Base-by-base conservation (phyloP, 345 rosid genomes). In the Noccaea bulbosa region DNA sequence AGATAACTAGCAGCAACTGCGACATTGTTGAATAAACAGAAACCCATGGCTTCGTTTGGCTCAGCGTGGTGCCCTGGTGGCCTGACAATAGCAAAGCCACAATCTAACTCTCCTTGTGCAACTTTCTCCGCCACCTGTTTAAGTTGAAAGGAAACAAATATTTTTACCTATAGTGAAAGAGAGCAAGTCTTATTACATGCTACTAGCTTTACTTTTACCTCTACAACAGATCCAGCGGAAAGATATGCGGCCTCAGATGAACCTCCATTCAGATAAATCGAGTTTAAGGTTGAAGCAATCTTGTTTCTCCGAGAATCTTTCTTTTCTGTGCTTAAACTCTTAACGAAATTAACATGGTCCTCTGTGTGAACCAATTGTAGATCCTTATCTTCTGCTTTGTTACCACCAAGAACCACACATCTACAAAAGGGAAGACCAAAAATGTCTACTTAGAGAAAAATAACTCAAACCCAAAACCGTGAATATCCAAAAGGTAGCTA, bases 21-120 rank as follows among this genome's bases (percentile, higher is more conserved):
- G 8, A 93, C 87, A 75, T 93, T 93, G 84, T 91, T 93, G 80
- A 78, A 91, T 27, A 91, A 68, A 84, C 98, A 93, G 65, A 91
- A 89, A 14, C 98, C 98, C 97, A 89, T 86, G 1, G 96, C 86
- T 79, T 91, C 81, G 78, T 89, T 77, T 46, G 71, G 74, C 71
- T 91, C 97, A 14, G 98, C 97, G 85, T 93, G 98, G 82, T 93
- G 98, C 4, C 97, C 98, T n/a, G 98, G 97, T 15, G 98, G 98
- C 79, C 98, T 85, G 54, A 93, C 92, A 75, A 93, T 78, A 39
- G 97, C 93, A 72, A 86, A 93, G 34, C 87, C 95, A 79, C 89
- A 80, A 75, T 85, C 77, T 77, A 91, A 39, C 52, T 93, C 96
- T 49, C 96, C 91, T 74, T 76, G 75, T 16, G 98, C 96, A 69